Base-by-base conservation (phyloP, 306 rosid species). In the Luffa aegyptiaca region DNA sequence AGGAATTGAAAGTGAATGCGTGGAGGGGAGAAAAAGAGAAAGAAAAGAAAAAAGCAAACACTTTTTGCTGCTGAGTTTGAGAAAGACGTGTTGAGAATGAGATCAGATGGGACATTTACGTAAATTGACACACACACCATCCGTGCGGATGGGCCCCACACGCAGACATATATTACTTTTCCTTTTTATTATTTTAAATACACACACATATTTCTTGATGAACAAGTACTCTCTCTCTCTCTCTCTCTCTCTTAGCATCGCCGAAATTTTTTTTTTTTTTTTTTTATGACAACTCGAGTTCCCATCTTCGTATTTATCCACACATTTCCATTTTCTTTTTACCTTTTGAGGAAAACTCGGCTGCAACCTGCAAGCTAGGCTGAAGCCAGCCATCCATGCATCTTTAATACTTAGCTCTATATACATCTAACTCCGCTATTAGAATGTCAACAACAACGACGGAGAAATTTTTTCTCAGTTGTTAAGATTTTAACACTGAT, bases 131-230 rank as follows among this genome's bases (percentile, higher is more conserved):
- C 8, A 45, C 33, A 17, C 9, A 70, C 76, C 56, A 70, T 26
- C n/a, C 76, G 76, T 70, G 76, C 53, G 56, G 39, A 20, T 45
- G 76, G 76, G 56, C 20, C 76, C 76, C 76, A 70, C 76, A 11
- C 39, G 56, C 0, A 70, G 8, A 18, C 13, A 17, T 3, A 69
- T 4, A 20, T 26, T 70, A 5, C 10, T 44, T 70, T 31, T 39
- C 39, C 2, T 2, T 37, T 17, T 37, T 66, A 10, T 48, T 45
- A 45, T 45, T 9, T 45, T 2, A 35, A 14, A 13, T 33, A 63
- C 9, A 63, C 9, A 62, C 3, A 59, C 26, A 64, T 35, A 69
- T 70, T n/a, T 5, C 76, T 70, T 70, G 76, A 14, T 9, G 56
- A 45, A 70, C 76, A 70, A 70, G 76, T 18, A 45, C 39, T 13